phyloP scores from a whole-genome alignment of 1,139 yeast genomes.

The Saccharomyces hybrid region DNA sequence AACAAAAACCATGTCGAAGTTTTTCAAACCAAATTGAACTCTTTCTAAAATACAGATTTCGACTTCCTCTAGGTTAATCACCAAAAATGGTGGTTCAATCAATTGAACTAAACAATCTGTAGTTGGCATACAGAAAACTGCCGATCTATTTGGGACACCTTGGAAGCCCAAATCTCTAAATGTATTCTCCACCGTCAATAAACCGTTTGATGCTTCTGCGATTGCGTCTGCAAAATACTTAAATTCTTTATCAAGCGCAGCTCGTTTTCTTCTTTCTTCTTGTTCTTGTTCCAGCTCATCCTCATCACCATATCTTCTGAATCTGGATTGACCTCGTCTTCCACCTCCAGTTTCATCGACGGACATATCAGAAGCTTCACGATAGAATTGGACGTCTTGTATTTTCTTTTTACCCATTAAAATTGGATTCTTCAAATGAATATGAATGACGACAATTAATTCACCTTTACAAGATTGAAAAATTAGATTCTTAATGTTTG shows the following conservation, averaged over 20 bases:
- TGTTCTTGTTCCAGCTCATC: constrained; percentile 98
- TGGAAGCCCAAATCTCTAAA: constrained; percentile 94
- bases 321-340: constrained; percentile 46
- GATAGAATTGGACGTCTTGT: constrained; percentile 88
- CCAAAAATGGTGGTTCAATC: constrained; percentile 91
- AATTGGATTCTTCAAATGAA: constrained; percentile 86
- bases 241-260: constrained; percentile 86
- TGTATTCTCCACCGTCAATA: constrained; percentile 85
- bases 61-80: constrained; percentile 82
- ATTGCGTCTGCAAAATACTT: constrained; percentile 82
- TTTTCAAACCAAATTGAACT: constrained; percentile 93
- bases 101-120: constrained; percentile 93
- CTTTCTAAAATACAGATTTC: constrained; percentile 95
- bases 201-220: constrained; percentile 76
- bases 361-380: constrained; percentile 95
- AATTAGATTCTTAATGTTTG: constrained; percentile 85
- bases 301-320: constrained; percentile 93
- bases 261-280: constrained; percentile 91
- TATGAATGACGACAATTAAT: constrained; percentile 83
- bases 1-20: constrained; percentile 91
- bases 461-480: constrained; percentile 97
- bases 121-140: constrained; percentile 94
- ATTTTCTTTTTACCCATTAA: constrained; percentile 96
- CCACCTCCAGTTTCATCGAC: constrained; percentile 97
- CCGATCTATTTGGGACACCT: constrained; percentile 95